phyloP scores from a whole-genome alignment of 192 early-diverging fungal species.

The Diversispora eburnea region DNA sequence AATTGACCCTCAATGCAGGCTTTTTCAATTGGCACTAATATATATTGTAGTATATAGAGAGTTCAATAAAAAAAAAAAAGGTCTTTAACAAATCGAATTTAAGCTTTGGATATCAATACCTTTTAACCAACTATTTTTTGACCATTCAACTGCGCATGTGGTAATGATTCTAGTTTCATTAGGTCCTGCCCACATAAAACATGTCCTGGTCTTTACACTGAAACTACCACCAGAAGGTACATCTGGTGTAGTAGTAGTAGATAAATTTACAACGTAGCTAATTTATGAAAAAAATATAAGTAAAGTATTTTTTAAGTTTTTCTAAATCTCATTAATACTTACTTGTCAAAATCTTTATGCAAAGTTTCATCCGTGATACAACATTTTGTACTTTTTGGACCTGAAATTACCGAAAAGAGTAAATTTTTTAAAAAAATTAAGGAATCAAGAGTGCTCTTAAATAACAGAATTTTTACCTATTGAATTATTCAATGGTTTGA shows the following conservation, averaged over 20 bases:
- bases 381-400: slow-evolving; percentile 56
- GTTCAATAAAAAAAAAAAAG: neutral
- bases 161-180: slow-evolving; percentile 45
- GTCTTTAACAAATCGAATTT: neutral
- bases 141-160: slow-evolving; percentile 49
- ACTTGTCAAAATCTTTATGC: slow-evolving; percentile 45
- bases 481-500: slow-evolving; percentile 39
- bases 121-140: slow-evolving; percentile 36
- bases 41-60: neutral
- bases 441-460: neutral
- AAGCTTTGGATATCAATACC: neutral
- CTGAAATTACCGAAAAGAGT: slow-evolving; percentile 9
- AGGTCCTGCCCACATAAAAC: slow-evolving; percentile 50
- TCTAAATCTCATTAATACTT: slow-evolving; percentile 2
- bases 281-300: neutral
- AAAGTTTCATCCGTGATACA: slow-evolving; percentile 46
- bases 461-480: slow-evolving; percentile 34
- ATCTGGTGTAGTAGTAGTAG: slow-evolving; percentile 54
- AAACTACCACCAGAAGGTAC: slow-evolving; percentile 56
- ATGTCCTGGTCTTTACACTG: slow-evolving; percentile 50
- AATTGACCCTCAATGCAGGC: slow-evolving; percentile 46
- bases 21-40: slow-evolving; percentile 47
- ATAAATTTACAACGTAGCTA: slow-evolving; percentile 39
- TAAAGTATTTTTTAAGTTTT: neutral
- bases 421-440: neutral